Evolutionary conservation across 345 rosid genomes (phyloP).

Genomic region (Chamaenerion angustifolium): DNA sequence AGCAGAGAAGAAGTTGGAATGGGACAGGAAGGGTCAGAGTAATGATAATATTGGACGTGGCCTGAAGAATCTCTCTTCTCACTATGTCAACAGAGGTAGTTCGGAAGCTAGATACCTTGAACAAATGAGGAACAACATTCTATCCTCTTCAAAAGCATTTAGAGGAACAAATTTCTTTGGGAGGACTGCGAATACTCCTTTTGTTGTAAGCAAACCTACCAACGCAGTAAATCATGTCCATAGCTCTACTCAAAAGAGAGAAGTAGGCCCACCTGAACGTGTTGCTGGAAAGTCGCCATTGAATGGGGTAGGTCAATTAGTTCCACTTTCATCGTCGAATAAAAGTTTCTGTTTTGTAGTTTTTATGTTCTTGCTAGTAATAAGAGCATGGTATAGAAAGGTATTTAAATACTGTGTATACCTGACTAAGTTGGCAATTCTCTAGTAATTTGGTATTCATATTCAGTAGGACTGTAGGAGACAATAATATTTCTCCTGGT

Average conservation of each 20-base stretch:
- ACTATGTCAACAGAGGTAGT: constrained; percentile 30
- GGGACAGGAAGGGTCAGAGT: constrained; percentile 38
- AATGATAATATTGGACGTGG: constrained; percentile 39
- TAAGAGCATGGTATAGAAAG: not conserved
- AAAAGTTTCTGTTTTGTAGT: not conserved
- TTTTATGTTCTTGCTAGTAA: not conserved
- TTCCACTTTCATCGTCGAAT: not conserved
- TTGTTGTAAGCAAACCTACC: constrained; percentile 28
- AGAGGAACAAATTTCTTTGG: constrained; percentile 74
- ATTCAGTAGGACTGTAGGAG: no score
- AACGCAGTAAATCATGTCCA: constrained; percentile 36
- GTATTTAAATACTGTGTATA: not conserved
- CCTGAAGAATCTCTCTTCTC: constrained; percentile 24
- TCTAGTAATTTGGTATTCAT: not conserved
- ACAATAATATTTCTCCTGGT: no score
- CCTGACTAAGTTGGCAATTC: not conserved
- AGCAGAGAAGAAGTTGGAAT: constrained; percentile 41
- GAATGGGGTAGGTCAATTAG: constrained; percentile 18
- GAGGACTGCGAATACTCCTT: constrained; percentile 33
- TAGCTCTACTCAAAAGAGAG: constrained; percentile 33
- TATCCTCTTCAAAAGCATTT: constrained; percentile 79
- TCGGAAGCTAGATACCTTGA: constrained; percentile 71
- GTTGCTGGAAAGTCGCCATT: constrained; percentile 22
- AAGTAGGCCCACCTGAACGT: constrained; percentile 35
- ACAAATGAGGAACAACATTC: constrained; percentile 69